Evolutionary conservation across 2,329 filamentous ascomycete species (phyloP), one percentile per base, ranked within the genome.

Genomic region (Rhynchosporium agropyri): DNA sequence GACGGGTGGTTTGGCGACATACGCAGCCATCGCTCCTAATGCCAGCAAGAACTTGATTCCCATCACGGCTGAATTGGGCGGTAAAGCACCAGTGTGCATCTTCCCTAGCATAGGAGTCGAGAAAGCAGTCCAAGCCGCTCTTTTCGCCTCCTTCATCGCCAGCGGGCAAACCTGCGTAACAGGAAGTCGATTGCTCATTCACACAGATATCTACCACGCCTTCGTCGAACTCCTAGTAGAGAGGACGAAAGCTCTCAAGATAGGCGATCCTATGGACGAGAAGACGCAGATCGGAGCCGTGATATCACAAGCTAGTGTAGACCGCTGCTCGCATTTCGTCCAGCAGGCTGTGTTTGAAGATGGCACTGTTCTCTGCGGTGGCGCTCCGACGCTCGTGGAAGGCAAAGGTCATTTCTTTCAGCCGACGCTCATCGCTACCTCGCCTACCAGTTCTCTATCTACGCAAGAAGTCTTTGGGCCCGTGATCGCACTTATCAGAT

Each of bases 391-490:
- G 73, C 73, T 64, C 3, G 79, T 81, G 1, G 68, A 40, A 72
- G 53, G 40, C 58, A 36, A 93, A 4, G 76, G 81, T 46, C 95
- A 94, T 79, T 98, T 95, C 79, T 96, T 89, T 78, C 83, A 92
- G 73, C 91, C 91, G 3, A 97, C 94, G 0, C 90, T 97, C 42
- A 84, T 98, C 64, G 69, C 71, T 1, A 87, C 89, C 5, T 89
- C 89, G 67, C 93, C 96, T 86, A 86, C 91, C 50, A 97, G 97
- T 92, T 82, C 85, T 65, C 83, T 97, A 70, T 87, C 90, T 4
- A 81, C 81, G 2, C 93, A 97, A 76, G 94, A 98, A 80, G 97
- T 93, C 0, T 98, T 98, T 74, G 94, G 94, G 0, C 94, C 94
- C 3, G 89, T 97, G 0, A 93, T 92, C 0, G 92, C 90, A 0